Base-by-base conservation (phyloP, 2,329 filamentous ascomycete genomes). In the Penicillium palitans region DNA sequence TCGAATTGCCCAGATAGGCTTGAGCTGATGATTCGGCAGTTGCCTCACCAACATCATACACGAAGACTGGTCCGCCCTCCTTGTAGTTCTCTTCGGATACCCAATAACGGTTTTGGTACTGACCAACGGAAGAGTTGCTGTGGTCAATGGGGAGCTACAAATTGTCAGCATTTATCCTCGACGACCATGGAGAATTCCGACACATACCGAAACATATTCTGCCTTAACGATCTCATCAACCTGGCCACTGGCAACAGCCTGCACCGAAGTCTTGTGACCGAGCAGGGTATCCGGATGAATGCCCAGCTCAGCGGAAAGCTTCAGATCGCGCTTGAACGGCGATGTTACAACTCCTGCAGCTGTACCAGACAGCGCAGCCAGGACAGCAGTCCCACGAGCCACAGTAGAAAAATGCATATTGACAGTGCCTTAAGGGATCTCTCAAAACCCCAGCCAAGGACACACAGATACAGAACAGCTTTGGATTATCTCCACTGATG, bases 61-160 rank as follows among this genome's bases (percentile, higher is more conserved):
- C 66, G 60, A 79, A 80, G 1, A 83, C 76, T 0, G 81, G 83
- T 0, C 83, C 83, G n/a, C 83, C 83, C n/a, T 80, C 71, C 62
- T 82, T 79, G 65, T 84, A 85, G 66, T 83, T 83, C 0, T 79
- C 75, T 5, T 76, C 73, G 57, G 82, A 81, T 48, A 84, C 80
- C 66, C 81, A 84, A 64, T 84, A 85, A 45, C 81, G 77, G 68
- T 84, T 83, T 57, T 77, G 76, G 68, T 84, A 85, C 0, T 80
- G 83, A 19, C 73, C 79, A 52, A 78, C 77, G 5, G 75, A 68
- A 8, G 47, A 37, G 51, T 73, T 61, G 9, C 61, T 64, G 42
- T 75, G 72, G 46, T 75, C 72, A 49, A 74, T 72, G 5, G 72
- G 72, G 21, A 75, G 55, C 73, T 72, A 37, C 10, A 2, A 15